Percentiles rank a stretch among this genome's conserved stretches.
phyloP scores from a whole-genome alignment of 257 asterid species.

The Plantago elongata region DNA sequence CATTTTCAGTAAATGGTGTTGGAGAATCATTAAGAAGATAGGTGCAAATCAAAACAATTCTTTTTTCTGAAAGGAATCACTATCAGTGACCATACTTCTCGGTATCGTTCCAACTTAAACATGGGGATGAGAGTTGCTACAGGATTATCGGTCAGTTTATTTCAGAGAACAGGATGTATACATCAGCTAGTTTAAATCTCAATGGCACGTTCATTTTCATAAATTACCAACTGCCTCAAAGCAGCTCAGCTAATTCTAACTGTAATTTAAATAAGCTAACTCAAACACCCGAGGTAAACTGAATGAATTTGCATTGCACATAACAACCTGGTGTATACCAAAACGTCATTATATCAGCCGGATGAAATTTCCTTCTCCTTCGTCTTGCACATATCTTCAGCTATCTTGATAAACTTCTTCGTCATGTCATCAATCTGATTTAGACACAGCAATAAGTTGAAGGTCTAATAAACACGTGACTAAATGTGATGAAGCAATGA shows the following conservation, averaged over 20 bases:
- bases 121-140: not conserved
- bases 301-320: not conserved
- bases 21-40: not conserved
- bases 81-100: not conserved
- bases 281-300: not conserved
- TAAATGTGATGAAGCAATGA: not conserved
- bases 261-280: not conserved
- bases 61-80: not conserved
- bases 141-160: not conserved
- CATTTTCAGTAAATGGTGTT: conserved; percentile 3
- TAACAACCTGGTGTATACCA: not conserved
- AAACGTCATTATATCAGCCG: conserved; percentile 35
- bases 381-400: conserved; percentile 94
- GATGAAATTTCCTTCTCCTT: conserved; percentile 80
- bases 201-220: too few species aligned
- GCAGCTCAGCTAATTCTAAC: too few species aligned
- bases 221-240: too few species aligned
- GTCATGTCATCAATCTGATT: conserved; percentile 84
- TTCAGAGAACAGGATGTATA: not conserved
- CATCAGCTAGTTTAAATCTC: not conserved
- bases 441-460: conserved; percentile 13
- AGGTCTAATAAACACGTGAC: not conserved
- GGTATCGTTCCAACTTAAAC: not conserved
- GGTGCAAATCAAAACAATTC: not conserved
- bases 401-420: conserved; percentile 74